Evolutionary conservation across 495 filamentous ascomycete genomes (phyloP).

Genomic region (Neurospora africana): DNA sequence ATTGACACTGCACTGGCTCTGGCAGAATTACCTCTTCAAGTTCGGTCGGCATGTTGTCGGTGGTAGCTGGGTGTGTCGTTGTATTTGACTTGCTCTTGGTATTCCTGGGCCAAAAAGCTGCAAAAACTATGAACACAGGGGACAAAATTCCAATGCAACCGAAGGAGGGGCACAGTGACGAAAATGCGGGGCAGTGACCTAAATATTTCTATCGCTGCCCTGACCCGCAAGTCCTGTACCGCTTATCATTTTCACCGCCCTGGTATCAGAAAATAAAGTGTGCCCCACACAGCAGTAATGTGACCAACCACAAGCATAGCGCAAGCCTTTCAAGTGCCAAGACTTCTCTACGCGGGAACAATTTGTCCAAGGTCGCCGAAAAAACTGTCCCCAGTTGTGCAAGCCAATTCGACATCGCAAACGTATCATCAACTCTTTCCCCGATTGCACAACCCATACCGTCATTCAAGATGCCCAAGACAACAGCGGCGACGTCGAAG

Average conservation of each 20-base stretch:
- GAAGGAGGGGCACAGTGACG: not conserved
- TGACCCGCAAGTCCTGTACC: not conserved
- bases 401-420: not conserved
- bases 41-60: constrained; percentile 59
- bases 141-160: not conserved
- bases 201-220: not conserved
- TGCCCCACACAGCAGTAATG: not conserved
- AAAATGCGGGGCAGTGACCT: not conserved
- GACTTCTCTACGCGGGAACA: constrained; percentile 15
- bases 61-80: not conserved
- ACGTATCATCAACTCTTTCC: not conserved
- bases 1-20: not conserved
- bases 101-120: not conserved
- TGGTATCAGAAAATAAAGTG: not conserved
- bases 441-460: not conserved
- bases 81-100: not conserved
- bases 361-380: constrained; percentile 15
- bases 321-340: constrained; percentile 3
- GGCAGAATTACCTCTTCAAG: constrained; percentile 56
- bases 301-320: constrained; percentile 11
- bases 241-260: not conserved
- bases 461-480: constrained; percentile 38
- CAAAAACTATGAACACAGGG: not conserved
- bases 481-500: constrained; percentile 30
- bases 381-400: constrained; percentile 12